These are phyloP conservation scores for Lippia alba DNA, from an alignment of 305 asterid species.

Conservation along the genomic window DNA sequence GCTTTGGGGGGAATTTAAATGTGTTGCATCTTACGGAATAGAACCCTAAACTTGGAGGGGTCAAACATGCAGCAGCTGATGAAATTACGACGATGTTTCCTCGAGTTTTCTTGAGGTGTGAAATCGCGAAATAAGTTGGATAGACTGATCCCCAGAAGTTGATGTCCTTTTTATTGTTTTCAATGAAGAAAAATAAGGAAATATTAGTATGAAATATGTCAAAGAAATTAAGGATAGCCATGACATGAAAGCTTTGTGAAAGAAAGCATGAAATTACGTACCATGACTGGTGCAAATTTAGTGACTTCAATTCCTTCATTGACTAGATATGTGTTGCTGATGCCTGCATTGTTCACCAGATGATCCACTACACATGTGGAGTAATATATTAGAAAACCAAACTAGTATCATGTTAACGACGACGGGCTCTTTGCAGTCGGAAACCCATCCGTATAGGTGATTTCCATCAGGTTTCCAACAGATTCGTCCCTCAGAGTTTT, in stretches of 20 bases:
- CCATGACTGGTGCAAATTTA: constrained; percentile 28
- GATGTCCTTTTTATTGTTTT: neutral
- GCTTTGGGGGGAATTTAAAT: no score
- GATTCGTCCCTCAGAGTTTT: no score
- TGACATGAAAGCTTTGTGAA: no score
- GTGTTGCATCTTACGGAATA: neutral
- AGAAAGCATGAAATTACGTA: constrained; percentile 8
- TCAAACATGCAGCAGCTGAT: neutral
- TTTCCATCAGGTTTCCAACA: no score
- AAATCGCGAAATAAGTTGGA: constrained; percentile 6
- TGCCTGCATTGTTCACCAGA: constrained; percentile 16
- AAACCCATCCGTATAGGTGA: no score
- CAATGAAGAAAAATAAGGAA: no score
- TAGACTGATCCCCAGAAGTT: constrained; percentile 16
- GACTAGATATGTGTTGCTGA: constrained; percentile 1
- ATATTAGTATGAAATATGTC: no score
- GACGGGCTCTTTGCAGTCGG: no score
- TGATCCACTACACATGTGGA: constrained; percentile 3
- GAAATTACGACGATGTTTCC: constrained; percentile 3
- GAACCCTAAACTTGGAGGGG: neutral
- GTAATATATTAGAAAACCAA: neutral
- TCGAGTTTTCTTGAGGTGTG: constrained; percentile 6
- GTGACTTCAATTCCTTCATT: constrained; percentile 31
- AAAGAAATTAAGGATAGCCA: no score
- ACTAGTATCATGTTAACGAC: no score